Base-by-base conservation (phyloP, 805 yeast genomes). In the Sporopachydermia quercuum region DNA sequence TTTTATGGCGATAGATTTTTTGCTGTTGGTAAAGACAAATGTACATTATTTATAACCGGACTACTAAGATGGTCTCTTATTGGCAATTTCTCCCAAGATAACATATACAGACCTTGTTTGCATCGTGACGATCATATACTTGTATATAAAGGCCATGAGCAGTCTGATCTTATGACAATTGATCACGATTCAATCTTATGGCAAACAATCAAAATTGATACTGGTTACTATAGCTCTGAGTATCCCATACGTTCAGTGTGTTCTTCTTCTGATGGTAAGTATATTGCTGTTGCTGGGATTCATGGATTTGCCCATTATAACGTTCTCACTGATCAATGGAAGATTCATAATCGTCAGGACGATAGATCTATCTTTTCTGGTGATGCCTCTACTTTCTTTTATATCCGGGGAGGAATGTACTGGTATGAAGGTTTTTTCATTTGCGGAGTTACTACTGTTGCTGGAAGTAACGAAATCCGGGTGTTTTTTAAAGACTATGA, bases 251-350 rank as follows among this genome's bases (percentile, higher is more conserved):
- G 60, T 13, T 58, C 62, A 27, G 58, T 63, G 2, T 51, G 65
- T n/a, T 55, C 62, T 15, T 65, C 70, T 39, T 59, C 60, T 17
- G 73, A 70, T 45, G 76, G 76, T 6, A 51, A 63, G 38, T 59
- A 57, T 43, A 56, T 70, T 14, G 74, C 76, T 16, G 55, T 71
- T 14, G 66, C 74, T 4, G 78, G 77, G 0, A 54, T 60, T 16
- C 49, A 53, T 17, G 75, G 74, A 16, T 59, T 71, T 13, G 52
- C 66, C 17, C 58, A 68, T 36, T 68, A 65, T 46, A 56, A 62
- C 38, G 40, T 60, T 8, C 43, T 53, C 27, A 54, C 63, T 1
- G 61, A 66, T n/a, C 56, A 58, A 27, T 71, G 76, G 76, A 70
- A 66, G 45, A 50, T 58, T 39, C 54, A 70, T 36, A 61, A 53